phyloP scores from a whole-genome alignment of 2,329 filamentous ascomycete genomes.

The Fusarium algeriense region DNA sequence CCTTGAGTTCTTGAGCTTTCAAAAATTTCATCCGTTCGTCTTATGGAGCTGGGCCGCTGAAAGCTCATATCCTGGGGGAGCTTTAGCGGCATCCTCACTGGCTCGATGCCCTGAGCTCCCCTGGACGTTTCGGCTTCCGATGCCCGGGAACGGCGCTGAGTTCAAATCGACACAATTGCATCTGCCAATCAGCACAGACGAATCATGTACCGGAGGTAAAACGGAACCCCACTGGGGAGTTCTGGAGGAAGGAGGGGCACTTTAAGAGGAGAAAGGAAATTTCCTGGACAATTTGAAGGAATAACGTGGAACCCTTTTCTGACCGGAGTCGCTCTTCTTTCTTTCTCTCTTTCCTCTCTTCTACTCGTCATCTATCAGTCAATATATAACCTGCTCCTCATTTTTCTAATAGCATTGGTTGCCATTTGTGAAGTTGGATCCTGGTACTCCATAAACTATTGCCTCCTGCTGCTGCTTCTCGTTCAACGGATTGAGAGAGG shows the following conservation, averaged over 20 bases:
- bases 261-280: constrained; percentile 34
- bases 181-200: constrained; percentile 34
- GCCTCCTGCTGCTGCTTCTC: constrained; percentile 47
- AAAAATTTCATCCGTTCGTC: constrained; percentile 1
- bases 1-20: constrained; percentile 7
- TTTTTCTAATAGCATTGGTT: neutral
- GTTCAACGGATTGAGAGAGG: constrained; percentile 40
- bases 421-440: neutral
- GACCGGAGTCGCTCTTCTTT: constrained; percentile 14
- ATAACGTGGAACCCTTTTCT: constrained; percentile 28
- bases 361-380: constrained; percentile 29
- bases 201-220: constrained; percentile 38
- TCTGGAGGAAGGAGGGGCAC: constrained; percentile 34
- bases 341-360: constrained; percentile 9
- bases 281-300: constrained; percentile 30
- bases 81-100: constrained; percentile 24
- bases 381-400: constrained; percentile 16
- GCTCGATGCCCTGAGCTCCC: constrained; percentile 23
- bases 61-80: constrained; percentile 15
- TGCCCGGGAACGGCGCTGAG: constrained; percentile 44
- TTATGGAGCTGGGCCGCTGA: neutral
- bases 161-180: constrained; percentile 8
- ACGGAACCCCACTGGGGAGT: constrained; percentile 40
- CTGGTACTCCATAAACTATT: constrained; percentile 16
- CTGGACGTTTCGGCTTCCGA: constrained; percentile 41